Percentiles rank a stretch among this genome's conserved stretches.
Conservation (phyloP, 805 yeast species). For the Ogataea saltuana region DNA sequence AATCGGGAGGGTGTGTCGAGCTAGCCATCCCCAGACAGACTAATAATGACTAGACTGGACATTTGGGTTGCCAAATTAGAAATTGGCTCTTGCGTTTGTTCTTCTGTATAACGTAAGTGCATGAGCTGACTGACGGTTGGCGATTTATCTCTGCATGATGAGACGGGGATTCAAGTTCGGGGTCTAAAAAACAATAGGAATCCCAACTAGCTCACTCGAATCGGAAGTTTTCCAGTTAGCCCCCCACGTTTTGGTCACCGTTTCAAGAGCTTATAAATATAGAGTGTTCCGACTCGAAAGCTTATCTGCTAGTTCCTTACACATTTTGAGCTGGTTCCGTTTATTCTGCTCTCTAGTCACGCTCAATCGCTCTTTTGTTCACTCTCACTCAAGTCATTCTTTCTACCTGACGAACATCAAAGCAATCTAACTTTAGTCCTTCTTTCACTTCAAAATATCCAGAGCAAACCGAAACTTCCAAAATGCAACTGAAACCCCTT, state of each 20-base stretch:
- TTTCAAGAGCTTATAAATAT: slow-evolving; percentile 2
- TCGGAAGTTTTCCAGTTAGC: not conserved
- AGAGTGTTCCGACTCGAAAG: not conserved
- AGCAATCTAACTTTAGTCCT: slow-evolving; percentile 9
- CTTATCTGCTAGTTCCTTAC: not conserved
- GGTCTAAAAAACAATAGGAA: not conserved
- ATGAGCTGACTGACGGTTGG: too few relatives aligned
- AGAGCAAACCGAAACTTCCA: not conserved
- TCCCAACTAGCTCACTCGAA: slow-evolving; percentile 2
- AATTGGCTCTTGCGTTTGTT: too few relatives aligned
- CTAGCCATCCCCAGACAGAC: slow-evolving; percentile 6
- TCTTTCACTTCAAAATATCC: not conserved
- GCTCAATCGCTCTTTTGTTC: slow-evolving; percentile 2
- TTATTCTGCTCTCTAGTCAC: not conserved
- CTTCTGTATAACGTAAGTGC: too few relatives aligned
- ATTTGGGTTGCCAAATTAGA: too few relatives aligned
- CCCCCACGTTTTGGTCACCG: too few relatives aligned
- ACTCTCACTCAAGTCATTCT: slow-evolving; percentile 8
- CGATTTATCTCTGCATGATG: slow-evolving; percentile 3
- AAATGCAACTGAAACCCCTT: slow-evolving; percentile 14
- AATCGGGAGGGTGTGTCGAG: too few relatives aligned
- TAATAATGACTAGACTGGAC: too few relatives aligned
- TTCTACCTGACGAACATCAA: not conserved
- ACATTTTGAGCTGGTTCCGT: not conserved
- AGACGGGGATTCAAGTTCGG: slow-evolving; percentile 1